Evolutionary conservation across 495 filamentous ascomycete genomes (phyloP).

Genomic region (Penicillium arizonense): DNA sequence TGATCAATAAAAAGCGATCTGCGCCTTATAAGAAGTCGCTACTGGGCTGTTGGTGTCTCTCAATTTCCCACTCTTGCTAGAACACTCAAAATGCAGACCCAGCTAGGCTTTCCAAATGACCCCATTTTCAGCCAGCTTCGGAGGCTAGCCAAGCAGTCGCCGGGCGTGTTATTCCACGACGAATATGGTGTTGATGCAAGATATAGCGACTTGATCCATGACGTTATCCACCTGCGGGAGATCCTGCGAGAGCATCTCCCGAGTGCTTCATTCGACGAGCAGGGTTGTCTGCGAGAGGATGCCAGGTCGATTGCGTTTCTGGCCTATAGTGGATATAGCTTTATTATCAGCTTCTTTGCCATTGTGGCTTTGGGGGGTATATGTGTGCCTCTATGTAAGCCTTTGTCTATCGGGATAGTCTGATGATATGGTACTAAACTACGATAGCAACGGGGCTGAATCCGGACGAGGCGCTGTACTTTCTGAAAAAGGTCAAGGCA

Average conservation of each 20-base stretch:
- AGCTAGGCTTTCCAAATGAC: not conserved
- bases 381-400: conserved; percentile 8
- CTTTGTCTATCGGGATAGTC: not conserved
- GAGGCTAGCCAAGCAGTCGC: conserved; percentile 3
- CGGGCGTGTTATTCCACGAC: conserved; percentile 5
- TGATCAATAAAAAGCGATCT: not conserved
- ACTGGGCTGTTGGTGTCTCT: not conserved
- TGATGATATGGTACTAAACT: conserved; percentile 2
- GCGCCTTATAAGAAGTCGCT: not conserved
- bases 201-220: conserved; percentile 3
- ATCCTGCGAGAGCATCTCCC: conserved; percentile 7
- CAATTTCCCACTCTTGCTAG: not conserved
- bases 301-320: not conserved
- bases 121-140: not conserved
- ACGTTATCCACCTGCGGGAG: conserved; percentile 4
- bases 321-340: conserved; percentile 5
- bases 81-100: not conserved
- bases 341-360: conserved; percentile 9
- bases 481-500: not conserved
- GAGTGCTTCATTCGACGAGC: conserved; percentile 2
- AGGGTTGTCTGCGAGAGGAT: conserved; percentile 1
- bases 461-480: not conserved
- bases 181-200: conserved; percentile 8
- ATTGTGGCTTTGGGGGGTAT: conserved; percentile 6
- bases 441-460: conserved; percentile 3